Base-by-base conservation (phyloP, 306 rosid genomes). In the Malus fusca region DNA sequence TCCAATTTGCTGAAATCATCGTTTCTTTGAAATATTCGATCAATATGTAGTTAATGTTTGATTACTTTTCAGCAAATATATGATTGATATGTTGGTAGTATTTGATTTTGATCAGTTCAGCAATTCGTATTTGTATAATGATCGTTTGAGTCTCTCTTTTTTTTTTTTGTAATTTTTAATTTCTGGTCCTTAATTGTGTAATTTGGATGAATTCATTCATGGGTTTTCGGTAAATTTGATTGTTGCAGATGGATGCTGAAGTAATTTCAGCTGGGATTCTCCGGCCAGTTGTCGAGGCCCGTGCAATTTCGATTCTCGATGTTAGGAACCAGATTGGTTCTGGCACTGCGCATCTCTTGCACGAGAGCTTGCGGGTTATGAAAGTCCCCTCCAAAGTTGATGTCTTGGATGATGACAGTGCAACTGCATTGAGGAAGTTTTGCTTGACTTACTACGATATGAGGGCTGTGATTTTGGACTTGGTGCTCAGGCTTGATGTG, bases 201-300 rank as follows among this genome's bases (percentile, higher is more conserved):
- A 23, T 8, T 25, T 26, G 10, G 21, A 17, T 23, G 25, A 18
- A n/a, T 1, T 42, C 21, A 69, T 51, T 51, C 0, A 70, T 26
- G 62, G 42, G 30, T 10, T 52, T 53, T n/a, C 1, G 6, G 37
- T 42, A 5, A 44, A 48, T 71, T 79, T 75, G 56, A 66, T 79
- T 76, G 77, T 83, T 76, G 78, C 83, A 90, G 91, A 92, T 90
- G 97, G 98, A 95, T 78, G 98, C 96, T 0, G 98, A 92, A 77
- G 97, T 92, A 53, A 92, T 95, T 75, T 90, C 97, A 8, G 92
- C 97, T 60, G 96, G 91, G 71, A 84, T 95, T 68, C 84, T 95
- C 65, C 83, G 90, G 61, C 89, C 87, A 66, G 91, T 81, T 43
- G 64, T 88, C 82, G 94, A 84, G 64, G 85, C 80, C 1, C 86